A percentile compares a stretch with the other conserved stretches of the same genome.
Evolutionary conservation across 176 grass and related monocot genomes (phyloP).

Genomic region (Cenchrus fungigraminus): DNA sequence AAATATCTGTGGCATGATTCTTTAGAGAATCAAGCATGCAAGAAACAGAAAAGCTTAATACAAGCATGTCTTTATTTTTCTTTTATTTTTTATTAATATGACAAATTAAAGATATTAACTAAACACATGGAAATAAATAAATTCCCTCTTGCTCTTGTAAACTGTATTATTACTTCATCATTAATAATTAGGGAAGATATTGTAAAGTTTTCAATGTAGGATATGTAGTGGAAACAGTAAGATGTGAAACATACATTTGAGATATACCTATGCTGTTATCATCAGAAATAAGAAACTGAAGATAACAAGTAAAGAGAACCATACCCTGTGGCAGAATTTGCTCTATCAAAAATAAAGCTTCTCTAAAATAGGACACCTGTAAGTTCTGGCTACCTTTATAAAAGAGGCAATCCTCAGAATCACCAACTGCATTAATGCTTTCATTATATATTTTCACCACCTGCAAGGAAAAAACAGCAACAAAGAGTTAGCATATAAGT

Average conservation of each 20-base stretch:
- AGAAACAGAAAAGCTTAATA: neutral
- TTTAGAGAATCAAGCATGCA: conserved; percentile 18
- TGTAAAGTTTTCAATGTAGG: neutral
- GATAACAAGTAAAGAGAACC: conserved; percentile 6
- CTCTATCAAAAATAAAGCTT: conserved; percentile 50
- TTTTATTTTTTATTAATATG: conserved; percentile 10
- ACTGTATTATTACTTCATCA: neutral
- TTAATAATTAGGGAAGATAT: conserved; percentile 12
- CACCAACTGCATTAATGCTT: conserved; percentile 36
- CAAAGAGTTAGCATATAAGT: conserved; percentile 28
- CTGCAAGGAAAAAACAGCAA: conserved; percentile 37
- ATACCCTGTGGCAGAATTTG: conserved; percentile 60
- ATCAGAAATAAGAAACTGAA: conserved; percentile 3
- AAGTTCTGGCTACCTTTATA: conserved; percentile 53
- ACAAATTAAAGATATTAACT: conserved; percentile 11
- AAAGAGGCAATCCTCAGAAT: conserved; percentile 48
- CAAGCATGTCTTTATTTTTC: neutral
- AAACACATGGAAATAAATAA: conserved; percentile 13
- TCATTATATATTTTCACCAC: conserved; percentile 57
- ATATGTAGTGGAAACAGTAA: conserved; percentile 14
- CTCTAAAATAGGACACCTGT: conserved; percentile 56
- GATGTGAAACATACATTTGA: neutral
- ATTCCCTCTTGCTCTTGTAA: conserved; percentile 13
- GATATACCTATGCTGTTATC: conserved; percentile 6
- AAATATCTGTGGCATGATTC: conserved; percentile 1